Evolutionary conservation across 352 stramenopile genomes (phyloP).

Genomic region (Aphanomyces cochlioides): DNA sequence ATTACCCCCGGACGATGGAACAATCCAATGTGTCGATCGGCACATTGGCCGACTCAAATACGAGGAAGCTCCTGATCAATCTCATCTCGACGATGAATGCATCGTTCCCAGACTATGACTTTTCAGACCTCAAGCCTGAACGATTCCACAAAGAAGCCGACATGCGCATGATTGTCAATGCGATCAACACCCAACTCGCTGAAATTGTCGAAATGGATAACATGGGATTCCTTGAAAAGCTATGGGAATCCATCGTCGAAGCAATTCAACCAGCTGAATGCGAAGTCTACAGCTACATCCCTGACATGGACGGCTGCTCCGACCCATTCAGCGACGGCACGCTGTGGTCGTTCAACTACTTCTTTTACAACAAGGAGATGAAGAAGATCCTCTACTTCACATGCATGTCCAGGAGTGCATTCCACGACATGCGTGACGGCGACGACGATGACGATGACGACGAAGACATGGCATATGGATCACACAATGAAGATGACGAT

Average conservation of each 20-base stretch:
- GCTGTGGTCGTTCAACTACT: slow-evolving; percentile 95
- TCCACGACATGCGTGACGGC: background rate
- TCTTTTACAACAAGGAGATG: slow-evolving; percentile 92
- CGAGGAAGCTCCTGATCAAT: slow-evolving; percentile 88
- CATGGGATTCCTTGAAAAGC: slow-evolving; percentile 98
- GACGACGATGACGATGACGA: slow-evolving; percentile 75
- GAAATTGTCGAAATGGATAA: slow-evolving; percentile 99
- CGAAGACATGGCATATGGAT: slow-evolving; percentile 70
- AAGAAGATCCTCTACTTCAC: slow-evolving; percentile 94
- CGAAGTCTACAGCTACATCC: slow-evolving; percentile 91
- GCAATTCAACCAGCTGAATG: slow-evolving; percentile 86
- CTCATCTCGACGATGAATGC: slow-evolving; percentile 94
- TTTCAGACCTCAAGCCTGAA: slow-evolving; percentile 82
- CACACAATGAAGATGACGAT: slow-evolving; percentile 53
- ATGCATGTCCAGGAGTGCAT: slow-evolving; percentile 83
- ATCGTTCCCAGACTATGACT: slow-evolving; percentile 92
- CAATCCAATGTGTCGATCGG: slow-evolving; percentile 66
- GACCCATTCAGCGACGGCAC: slow-evolving; percentile 90
- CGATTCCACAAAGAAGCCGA: slow-evolving; percentile 87
- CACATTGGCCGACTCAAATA: slow-evolving; percentile 64
- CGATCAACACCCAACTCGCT: slow-evolving; percentile 83
- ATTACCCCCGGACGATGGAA: slow-evolving; percentile 28
- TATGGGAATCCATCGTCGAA: slow-evolving; percentile 93
- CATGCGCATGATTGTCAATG: slow-evolving; percentile 81
- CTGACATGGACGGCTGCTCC: slow-evolving; percentile 83